Evolutionary conservation across 2,329 filamentous ascomycete species (phyloP).

Genomic region (Cladorrhinum sp.): DNA sequence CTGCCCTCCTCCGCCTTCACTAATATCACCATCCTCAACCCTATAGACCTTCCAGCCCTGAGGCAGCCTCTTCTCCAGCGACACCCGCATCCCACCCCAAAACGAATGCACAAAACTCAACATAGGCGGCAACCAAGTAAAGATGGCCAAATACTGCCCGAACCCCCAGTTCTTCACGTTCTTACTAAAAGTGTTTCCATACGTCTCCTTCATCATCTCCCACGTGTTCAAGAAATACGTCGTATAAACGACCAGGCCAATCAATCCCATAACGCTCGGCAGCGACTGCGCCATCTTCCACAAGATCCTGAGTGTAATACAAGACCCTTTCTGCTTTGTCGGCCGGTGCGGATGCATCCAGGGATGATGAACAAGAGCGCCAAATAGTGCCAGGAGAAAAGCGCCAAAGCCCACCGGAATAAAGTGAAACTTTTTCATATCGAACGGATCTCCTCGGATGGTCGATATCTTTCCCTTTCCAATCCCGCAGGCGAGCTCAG

Average conservation of each 20-base stretch:
- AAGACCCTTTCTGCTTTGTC: background rate
- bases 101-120: conserved; percentile 16
- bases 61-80: conserved; percentile 13
- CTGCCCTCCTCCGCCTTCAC: background rate
- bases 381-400: conserved; percentile 16
- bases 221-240: conserved; percentile 20
- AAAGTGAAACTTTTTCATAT: conserved; percentile 16
- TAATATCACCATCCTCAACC: background rate
- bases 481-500: conserved; percentile 17
- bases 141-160: conserved; percentile 22
- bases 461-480: conserved; percentile 6
- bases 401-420: conserved; percentile 15
- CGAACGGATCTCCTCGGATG: conserved; percentile 9
- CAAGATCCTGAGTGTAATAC: background rate
- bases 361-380: conserved; percentile 16
- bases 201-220: conserved; percentile 22
- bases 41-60: conserved; percentile 5
- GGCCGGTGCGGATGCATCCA: conserved; percentile 5
- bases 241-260: conserved; percentile 13
- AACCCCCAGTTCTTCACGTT: conserved; percentile 20
- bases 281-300: conserved; percentile 16
- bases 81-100: conserved; percentile 10
- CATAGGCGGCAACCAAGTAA: conserved; percentile 20
- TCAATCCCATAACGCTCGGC: conserved; percentile 15
- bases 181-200: conserved; percentile 15